phyloP scores from a whole-genome alignment of 352 stramenopile genomes.

The Phytophthora cactorum region DNA sequence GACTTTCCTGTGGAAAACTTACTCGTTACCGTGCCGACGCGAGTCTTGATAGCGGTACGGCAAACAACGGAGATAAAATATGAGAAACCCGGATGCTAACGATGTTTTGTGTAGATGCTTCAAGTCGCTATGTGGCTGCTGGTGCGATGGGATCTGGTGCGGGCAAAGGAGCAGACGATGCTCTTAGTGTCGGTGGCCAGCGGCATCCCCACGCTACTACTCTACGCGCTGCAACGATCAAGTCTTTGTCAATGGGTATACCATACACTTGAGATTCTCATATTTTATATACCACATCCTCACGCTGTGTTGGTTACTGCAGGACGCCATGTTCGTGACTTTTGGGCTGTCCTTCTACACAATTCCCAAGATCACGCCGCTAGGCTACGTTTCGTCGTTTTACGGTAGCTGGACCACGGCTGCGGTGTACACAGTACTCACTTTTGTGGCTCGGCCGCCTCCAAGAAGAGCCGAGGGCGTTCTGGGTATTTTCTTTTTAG shows the following conservation, averaged over 20 bases:
- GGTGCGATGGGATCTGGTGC: conserved; percentile 75
- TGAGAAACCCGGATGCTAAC: conserved; percentile 1
- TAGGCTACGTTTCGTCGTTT: conserved; percentile 79
- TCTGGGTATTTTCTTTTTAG: conserved; percentile 70
- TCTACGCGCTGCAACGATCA: conserved; percentile 74
- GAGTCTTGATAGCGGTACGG: conserved; percentile 65
- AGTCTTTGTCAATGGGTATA: conserved; percentile 83
- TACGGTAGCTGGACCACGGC: conserved; percentile 76
- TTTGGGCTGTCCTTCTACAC: conserved; percentile 89
- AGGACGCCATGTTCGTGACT: conserved; percentile 85
- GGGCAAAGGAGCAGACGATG: conserved; percentile 73
- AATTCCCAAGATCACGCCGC: conserved; percentile 83
- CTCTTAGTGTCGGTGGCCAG: conserved; percentile 76
- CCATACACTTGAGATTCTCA: conserved; percentile 4
- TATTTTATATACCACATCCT: conserved; percentile 4
- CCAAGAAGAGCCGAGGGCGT: conserved; percentile 51
- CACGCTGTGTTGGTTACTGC: not conserved
- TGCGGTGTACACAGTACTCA: conserved; percentile 56
- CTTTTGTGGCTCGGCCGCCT: conserved; percentile 62
- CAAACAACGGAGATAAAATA: conserved; percentile 8
- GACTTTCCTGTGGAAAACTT: conserved; percentile 72
- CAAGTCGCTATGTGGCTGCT: conserved; percentile 80
- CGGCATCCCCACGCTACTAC: conserved; percentile 68
- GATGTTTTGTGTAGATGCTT: conserved; percentile 47
- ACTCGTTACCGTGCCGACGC: conserved; percentile 73